Base-by-base conservation (phyloP, 805 yeast species). In the Yamadazyma insecticola region DNA sequence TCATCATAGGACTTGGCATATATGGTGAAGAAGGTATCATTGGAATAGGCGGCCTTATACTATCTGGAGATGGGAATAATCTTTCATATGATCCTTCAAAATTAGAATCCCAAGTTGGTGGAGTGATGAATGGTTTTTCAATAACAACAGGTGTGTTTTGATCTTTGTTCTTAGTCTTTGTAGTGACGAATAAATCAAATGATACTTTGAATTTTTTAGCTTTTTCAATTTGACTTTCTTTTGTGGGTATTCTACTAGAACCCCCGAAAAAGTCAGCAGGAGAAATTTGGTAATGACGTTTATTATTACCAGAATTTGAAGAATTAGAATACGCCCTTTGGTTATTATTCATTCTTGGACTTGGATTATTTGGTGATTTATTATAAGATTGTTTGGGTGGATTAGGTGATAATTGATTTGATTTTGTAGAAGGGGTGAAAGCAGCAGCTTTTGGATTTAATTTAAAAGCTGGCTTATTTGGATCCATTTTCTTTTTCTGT, bases 31-130 rank as follows among this genome's bases (percentile, higher is more conserved):
- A 22, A 12, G 39, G 39, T 36, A 39, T 42, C 45, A 45, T 40
- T 8, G 47, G 39, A 12, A 30, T 22, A 13, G 37, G 32, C 10
- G 28, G 19, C 14, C 36, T 41, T 9, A 40, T 24, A 14, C 24
- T 51, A 32, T 60, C 37, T 31, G 53, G 43, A 33, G 64, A 64
- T 2, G 78, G 72, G 55, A 78, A 76, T 23, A 73, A 51, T 12
- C 62, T 55, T 33, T 65, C 70, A 54, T 76, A 75, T 2, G 81
- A 65, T 35, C 72, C 77, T 26, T 75, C 82, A 15, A 71, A 55
- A 2, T 78, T 75, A 28, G 70, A 59, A 14, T 68, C 65, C 94
- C 94, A 84, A 0, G 89, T 80, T 30, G 94, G 94, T 7, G 85
- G 79, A 0, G 90, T 80, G 24, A 67, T 66, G 52, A 72, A 85